Conservation (phyloP, 768 basidiomycete species). For the Calocybe indica region DNA sequence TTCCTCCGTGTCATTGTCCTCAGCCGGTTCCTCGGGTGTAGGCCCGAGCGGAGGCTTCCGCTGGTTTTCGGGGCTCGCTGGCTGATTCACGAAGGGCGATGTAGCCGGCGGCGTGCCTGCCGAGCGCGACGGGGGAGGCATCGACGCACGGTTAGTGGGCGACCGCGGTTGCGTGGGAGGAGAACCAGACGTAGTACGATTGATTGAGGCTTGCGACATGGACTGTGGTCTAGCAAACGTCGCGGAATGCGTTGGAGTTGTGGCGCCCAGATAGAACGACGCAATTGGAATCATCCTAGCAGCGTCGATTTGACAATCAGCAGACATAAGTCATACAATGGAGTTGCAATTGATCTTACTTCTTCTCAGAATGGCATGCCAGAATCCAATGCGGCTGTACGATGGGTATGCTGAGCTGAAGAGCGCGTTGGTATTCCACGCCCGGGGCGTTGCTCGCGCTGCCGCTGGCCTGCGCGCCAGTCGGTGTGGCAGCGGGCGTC, state of each 20-base stretch:
- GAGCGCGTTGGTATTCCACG: slow-evolving; percentile 90
- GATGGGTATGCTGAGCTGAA: slow-evolving; percentile 90
- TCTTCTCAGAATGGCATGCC: slow-evolving; percentile 80
- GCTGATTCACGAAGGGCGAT: slow-evolving; percentile 36
- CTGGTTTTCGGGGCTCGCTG: slow-evolving; percentile 18
- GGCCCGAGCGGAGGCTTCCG: slow-evolving; percentile 34
- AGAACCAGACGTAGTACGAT: slow-evolving; percentile 35
- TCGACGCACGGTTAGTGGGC: slow-evolving; percentile 54
- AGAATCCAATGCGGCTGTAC: slow-evolving; percentile 95
- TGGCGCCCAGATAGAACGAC: slow-evolving; percentile 72
- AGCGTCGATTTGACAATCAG: neutral
- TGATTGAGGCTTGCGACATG: slow-evolving; percentile 64
- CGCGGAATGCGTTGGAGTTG: slow-evolving; percentile 35
- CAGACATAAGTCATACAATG: neutral
- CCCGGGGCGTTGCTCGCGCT: slow-evolving; percentile 56
- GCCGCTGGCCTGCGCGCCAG: slow-evolving; percentile 50
- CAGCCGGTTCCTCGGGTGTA: slow-evolving; percentile 44
- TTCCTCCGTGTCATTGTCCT: slow-evolving; percentile 28
- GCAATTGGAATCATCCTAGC: slow-evolving; percentile 83
- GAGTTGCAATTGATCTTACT: slow-evolving; percentile 37
- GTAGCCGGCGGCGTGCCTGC: slow-evolving; percentile 34
- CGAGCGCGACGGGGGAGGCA: slow-evolving; percentile 53
- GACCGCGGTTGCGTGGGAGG: slow-evolving; percentile 23
- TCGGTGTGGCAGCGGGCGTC: slow-evolving; percentile 67
- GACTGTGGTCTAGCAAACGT: slow-evolving; percentile 58